Base-by-base conservation (phyloP, 1,139 yeast species). In the Protomyces inundatus region DNA sequence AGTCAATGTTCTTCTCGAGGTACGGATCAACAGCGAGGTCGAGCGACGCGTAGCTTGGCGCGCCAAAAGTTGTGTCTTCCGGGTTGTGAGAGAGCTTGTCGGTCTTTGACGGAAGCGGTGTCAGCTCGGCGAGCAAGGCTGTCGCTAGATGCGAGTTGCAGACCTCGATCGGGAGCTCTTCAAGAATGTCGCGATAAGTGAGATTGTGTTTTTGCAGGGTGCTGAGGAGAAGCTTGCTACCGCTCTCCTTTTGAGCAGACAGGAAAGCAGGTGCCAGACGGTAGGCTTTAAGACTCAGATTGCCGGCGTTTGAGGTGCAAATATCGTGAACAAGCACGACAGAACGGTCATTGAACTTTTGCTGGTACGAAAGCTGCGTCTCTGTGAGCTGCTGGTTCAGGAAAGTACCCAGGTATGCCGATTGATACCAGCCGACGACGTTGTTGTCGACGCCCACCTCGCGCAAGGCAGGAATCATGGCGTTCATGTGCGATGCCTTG, bases 341-440 rank as follows among this genome's bases (percentile, higher is more conserved):
- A 7, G 65, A 60, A 36, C 66, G 55, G 34, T 60, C 62, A 39
- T 64, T 54, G 23, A 57, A 57, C 34, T 52, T 54, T 87, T 95
- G 55, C 87, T 81, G 66, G 86, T 66, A 66, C n/a, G 67, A 64
- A 35, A 67, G 54, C 35, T 68, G 68, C 7, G 69, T 66, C 45
- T 70, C 72, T 32, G 71, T 64, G 30, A 70, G 66, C 16, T 68
- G 79, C 66, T 83, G 83, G 67, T 86, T 84, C 70, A 85, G 82
- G 73, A 85, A 85, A 72, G 83, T 84, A 60, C 95, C 95, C 54
- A 87, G 81, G 63, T 80, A 73, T 42, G 90, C 81, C 59, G 88
- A 81, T 72, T 88, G 84, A 77, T 87, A 90, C 91, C 91, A 90
- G 45, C 97, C 97, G 69, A 86, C 83, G 69, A 86, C 81, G 73